These are phyloP conservation scores for Lepidium sativum DNA, from an alignment of 345 rosid species.

Conservation along the genomic window DNA sequence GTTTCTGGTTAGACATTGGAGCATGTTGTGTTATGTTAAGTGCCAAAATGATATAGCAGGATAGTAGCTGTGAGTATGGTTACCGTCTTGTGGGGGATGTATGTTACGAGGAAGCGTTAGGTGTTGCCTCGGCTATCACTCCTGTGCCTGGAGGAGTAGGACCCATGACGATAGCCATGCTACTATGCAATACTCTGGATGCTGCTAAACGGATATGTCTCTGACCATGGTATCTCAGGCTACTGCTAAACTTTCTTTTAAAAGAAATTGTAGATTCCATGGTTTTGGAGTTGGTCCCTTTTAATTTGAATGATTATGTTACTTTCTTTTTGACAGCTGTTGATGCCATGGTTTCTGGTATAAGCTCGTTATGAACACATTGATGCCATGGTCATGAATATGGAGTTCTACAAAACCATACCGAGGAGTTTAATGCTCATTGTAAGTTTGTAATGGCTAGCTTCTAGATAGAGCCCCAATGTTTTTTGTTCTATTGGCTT, in stretches of 20 bases:
- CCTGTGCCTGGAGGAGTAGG: conserved; percentile 97
- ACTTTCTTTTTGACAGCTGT: background rate
- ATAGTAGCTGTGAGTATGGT: conserved; percentile 58
- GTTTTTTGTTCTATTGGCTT: background rate
- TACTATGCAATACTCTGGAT: conserved; percentile 67
- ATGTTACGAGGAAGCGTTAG: conserved; percentile 68
- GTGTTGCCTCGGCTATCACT: conserved; percentile 67
- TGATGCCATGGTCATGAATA: too few species aligned
- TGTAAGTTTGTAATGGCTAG: background rate
- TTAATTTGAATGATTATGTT: background rate
- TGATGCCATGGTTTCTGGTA: background rate
- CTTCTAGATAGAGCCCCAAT: background rate
- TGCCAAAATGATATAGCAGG: conserved; percentile 37
- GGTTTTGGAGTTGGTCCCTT: background rate
- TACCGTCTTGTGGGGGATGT: conserved; percentile 81
- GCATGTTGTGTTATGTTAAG: background rate
- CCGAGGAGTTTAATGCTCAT: background rate
- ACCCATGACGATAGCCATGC: conserved; percentile 93
- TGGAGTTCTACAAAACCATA: background rate
- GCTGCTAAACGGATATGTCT: conserved; percentile 47
- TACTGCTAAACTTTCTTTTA: background rate
- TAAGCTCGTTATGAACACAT: too few species aligned
- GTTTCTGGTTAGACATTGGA: background rate
- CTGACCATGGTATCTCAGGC: conserved; percentile 12
- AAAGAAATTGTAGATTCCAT: background rate